Evolutionary conservation across 352 stramenopile species (phyloP), one percentile per base, ranked within the genome.

Genomic region (Globisporangium apiculatum): DNA sequence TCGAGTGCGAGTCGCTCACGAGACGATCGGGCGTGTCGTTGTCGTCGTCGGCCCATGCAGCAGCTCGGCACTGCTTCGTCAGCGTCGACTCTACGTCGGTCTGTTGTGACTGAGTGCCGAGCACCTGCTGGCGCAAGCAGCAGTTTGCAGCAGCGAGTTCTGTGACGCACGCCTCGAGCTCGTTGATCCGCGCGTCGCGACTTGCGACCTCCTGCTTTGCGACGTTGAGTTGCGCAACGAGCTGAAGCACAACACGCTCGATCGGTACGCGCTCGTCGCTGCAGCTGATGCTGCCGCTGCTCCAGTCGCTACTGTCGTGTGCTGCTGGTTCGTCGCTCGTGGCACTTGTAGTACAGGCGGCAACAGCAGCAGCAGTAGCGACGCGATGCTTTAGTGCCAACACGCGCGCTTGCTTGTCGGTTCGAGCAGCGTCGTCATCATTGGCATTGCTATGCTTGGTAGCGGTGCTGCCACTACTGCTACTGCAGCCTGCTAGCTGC

Each of bases 221-320:
- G 3, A 51, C 53, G 41, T 72, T 50, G 2, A 76, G 42, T 56
- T 66, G 65, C 5, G 54, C 15, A 24, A 64, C 57, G 5, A 81
- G 72, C 43, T 66, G 51, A 36, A 68, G 58, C 37, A 80, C 67
- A 35, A 80, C 69, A 3, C 57, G 57, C 37, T 77, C 69, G 15
- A 71, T 48, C 1, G 64, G 72, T 12, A 69, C 67, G n/a, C 57
- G 67, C 24, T 75, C 51, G 1, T 55, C 54, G 31, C 61, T 53
- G 31, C 48, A 61, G 47, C 60, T 66, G 31, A 50, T 53, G 43
- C 60, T 69, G 18, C 51, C 53, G 37, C 51, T 65, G 18, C 42
- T 49, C 12, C 57, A 55, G 4, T 42, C 47, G 41, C 58, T 60
- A 14, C 38, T 47, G n/a, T 42, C 51, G 41, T 9, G 54, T n/a